Percentiles rank a stretch among this genome's conserved stretches.
Conservation (phyloP, 2,329 filamentous ascomycete species). For the Capronia epimyces region DNA sequence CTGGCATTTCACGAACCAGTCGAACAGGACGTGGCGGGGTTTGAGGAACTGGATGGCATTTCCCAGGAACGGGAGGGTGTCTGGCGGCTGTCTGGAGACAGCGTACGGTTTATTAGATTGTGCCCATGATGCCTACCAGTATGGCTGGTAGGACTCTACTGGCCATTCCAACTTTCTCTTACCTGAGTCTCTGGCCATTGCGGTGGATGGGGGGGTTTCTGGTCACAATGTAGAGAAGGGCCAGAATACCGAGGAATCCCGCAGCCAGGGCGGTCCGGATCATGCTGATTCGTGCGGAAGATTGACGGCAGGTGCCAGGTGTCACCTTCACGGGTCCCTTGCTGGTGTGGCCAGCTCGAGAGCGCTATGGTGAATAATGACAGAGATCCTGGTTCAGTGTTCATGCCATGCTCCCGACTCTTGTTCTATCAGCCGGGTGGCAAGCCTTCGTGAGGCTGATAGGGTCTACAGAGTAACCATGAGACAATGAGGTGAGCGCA, state of each 20-base stretch:
- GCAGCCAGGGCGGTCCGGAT: constrained; percentile 12
- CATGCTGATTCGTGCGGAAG: constrained; percentile 10
- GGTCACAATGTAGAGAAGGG: constrained; percentile 5
- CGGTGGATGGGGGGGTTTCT: constrained; percentile 17
- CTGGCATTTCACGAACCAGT: constrained; percentile 59
- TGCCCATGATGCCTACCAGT: neutral
- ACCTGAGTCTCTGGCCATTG: constrained; percentile 18
- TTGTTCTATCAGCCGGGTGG: constrained; percentile 9
- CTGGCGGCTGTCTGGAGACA: constrained; percentile 24
- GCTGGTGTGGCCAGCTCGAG: neutral
- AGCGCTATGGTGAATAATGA: neutral
- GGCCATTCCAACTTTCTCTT: constrained; percentile 2
- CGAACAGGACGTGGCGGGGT: constrained; percentile 55
- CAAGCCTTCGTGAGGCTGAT: constrained; percentile 3
- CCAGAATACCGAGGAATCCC: constrained; percentile 9
- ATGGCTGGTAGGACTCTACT: neutral
- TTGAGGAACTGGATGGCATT: constrained; percentile 60
- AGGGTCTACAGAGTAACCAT: neutral
- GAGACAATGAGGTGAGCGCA: neutral
- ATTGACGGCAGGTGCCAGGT: neutral
- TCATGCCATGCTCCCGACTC: constrained; percentile 8
- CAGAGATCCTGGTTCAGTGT: neutral
- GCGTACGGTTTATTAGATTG: constrained; percentile 1
- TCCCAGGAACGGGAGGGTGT: constrained; percentile 48
- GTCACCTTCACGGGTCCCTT: neutral